phyloP scores from a whole-genome alignment of 2,329 filamentous ascomycete genomes.

The Arthrinium puccinioides region DNA sequence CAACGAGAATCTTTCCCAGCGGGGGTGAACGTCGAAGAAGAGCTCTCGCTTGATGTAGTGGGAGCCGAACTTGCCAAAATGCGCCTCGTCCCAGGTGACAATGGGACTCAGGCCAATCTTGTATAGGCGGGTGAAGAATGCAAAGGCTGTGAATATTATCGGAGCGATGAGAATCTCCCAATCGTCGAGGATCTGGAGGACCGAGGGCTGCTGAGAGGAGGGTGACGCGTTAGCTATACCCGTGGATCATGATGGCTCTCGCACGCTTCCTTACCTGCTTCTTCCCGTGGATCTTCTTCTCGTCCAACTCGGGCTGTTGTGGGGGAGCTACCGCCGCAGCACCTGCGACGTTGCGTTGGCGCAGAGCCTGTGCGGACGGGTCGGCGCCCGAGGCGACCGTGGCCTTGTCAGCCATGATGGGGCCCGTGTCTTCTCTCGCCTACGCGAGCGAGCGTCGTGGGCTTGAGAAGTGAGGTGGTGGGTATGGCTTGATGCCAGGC shows the following conservation, averaged over 20 bases:
- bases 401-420: slow-evolving; percentile 50
- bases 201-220: slow-evolving; percentile 37
- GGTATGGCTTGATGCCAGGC: too few relatives aligned
- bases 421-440: too few relatives aligned
- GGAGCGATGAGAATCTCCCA: slow-evolving; percentile 57
- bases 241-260: too few relatives aligned
- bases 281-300: slow-evolving; percentile 48
- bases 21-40: slow-evolving; percentile 85
- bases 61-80: slow-evolving; percentile 95
- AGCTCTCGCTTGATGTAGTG: slow-evolving; percentile 99
- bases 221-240: slow-evolving; percentile 16
- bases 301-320: slow-evolving; percentile 40
- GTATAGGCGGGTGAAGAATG: slow-evolving; percentile 61
- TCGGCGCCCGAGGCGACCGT: slow-evolving; percentile 55
- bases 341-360: slow-evolving; percentile 46
- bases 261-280: slow-evolving; percentile 21
- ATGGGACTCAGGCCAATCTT: slow-evolving; percentile 63
- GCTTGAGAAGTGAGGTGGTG: too few relatives aligned
- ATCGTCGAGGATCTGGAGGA: slow-evolving; percentile 56
- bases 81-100: slow-evolving; percentile 61
- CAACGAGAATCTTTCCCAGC: slow-evolving; percentile 96
- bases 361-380: slow-evolving; percentile 42
- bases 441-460: too few relatives aligned
- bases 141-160: slow-evolving; percentile 52
- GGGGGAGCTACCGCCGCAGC: slow-evolving; percentile 27